These are phyloP conservation scores for Annulohypoxylon bovei DNA, from an alignment of 495 filamentous ascomycete species.

Conservation along the genomic window DNA sequence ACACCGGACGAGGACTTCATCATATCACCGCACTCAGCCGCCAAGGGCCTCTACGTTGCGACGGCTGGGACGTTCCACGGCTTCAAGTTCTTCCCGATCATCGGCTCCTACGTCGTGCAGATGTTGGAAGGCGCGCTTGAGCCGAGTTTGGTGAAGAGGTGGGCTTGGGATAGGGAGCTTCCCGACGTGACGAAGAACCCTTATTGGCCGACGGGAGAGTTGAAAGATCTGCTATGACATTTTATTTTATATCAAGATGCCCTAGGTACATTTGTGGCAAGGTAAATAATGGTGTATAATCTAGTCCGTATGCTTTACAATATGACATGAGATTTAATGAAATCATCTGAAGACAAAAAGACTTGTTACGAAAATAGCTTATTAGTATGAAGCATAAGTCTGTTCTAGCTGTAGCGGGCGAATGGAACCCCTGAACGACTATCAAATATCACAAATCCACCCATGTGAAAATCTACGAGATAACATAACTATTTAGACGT, in stretches of 20 bases:
- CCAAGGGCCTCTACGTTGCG: conserved; percentile 56
- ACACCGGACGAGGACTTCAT: conserved; percentile 66
- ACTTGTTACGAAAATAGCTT: too few relatives aligned
- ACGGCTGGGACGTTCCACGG: conserved; percentile 61
- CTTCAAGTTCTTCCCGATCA: conserved; percentile 70
- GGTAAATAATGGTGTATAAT: background rate
- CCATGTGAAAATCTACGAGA: background rate
- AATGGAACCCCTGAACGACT: background rate
- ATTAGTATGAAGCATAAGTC: background rate
- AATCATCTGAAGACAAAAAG: background rate
- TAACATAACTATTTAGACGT: background rate
- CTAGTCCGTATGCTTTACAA: background rate
- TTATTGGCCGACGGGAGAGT: conserved; percentile 38
- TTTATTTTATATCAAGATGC: background rate
- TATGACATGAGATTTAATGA: too few relatives aligned
- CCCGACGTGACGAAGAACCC: conserved; percentile 23
- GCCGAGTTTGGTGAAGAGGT: conserved; percentile 54
- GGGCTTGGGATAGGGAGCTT: conserved; percentile 65
- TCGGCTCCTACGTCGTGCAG: conserved; percentile 67
- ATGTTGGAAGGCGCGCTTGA: conserved; percentile 63
- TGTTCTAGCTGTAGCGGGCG: background rate
- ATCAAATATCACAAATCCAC: background rate
- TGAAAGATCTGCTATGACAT: conserved; percentile 22
- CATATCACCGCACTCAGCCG: conserved; percentile 63
- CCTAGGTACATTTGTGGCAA: background rate